These are phyloP conservation scores for Gracilaria gracilis DNA, from an alignment of 23 red algal species.

Conservation along the genomic window DNA sequence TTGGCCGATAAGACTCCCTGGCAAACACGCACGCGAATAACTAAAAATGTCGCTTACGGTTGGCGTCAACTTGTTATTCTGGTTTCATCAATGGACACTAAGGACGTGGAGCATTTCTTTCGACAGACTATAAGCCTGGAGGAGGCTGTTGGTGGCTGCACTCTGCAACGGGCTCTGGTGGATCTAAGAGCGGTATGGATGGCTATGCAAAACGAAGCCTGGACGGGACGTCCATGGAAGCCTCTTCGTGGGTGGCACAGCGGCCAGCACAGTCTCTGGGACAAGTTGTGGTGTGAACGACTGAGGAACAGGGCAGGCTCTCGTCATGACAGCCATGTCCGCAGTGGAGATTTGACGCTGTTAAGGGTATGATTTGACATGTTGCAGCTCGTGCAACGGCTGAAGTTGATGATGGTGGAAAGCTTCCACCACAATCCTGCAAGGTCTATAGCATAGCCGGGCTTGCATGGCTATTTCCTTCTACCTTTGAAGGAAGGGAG, in stretches of 20 bases:
- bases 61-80: background rate
- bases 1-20: background rate
- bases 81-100: background rate
- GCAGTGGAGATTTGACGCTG: too few species aligned
- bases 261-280: background rate
- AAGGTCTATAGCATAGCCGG: too few species aligned
- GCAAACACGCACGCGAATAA: background rate
- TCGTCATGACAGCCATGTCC: background rate
- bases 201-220: background rate
- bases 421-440: too few species aligned
- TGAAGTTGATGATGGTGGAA: too few species aligned
- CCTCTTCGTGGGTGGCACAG: constrained; percentile 5
- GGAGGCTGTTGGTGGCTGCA: constrained; percentile 12
- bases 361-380: background rate
- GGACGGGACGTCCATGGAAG: background rate
- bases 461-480: too few species aligned
- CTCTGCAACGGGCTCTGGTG: constrained; percentile 10
- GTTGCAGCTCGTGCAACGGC: too few species aligned
- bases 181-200: constrained; percentile 12
- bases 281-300: constrained; percentile 5
- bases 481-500: too few species aligned
- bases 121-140: background rate
- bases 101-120: background rate
- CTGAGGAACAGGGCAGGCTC: background rate
- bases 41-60: constrained; percentile 14